These are phyloP conservation scores for Blastocystis hominis DNA, from an alignment of 352 stramenopile species.

Conservation along the genomic window DNA sequence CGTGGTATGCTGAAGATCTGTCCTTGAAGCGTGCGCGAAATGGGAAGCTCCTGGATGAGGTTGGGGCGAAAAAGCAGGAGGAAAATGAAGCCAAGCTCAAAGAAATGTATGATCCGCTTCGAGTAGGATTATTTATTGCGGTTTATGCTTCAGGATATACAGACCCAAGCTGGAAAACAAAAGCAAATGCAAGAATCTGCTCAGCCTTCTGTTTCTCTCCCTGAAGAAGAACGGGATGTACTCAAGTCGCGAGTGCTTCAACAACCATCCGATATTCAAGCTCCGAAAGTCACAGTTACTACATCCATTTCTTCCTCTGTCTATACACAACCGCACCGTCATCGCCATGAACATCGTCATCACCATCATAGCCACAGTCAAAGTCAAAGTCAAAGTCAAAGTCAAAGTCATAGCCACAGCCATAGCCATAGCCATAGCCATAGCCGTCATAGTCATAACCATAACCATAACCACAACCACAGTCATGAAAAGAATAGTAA, in stretches of 20 bases:
- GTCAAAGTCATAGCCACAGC: too few species aligned
- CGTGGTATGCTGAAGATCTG: conserved; percentile 12
- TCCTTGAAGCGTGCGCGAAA: neutral
- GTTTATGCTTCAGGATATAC: neutral
- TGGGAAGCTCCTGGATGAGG: conserved; percentile 32
- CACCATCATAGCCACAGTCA: neutral
- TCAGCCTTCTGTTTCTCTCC: neutral
- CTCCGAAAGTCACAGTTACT: neutral
- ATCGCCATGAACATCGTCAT: neutral
- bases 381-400: neutral
- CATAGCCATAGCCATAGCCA: neutral
- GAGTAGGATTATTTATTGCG: neutral
- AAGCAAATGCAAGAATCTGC: neutral
- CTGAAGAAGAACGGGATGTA: neutral
- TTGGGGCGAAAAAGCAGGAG: neutral
- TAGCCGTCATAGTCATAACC: neutral
- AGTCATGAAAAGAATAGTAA: neutral
- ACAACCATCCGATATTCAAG: conserved; percentile 34
- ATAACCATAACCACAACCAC: neutral
- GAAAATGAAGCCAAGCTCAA: neutral
- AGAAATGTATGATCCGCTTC: conserved; percentile 5
- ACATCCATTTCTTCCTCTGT: neutral
- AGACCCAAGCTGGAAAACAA: neutral
- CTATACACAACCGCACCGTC: neutral
- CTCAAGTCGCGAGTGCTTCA: conserved; percentile 13